A percentile compares a stretch with the other conserved stretches of the same genome.
phyloP scores from a whole-genome alignment of 305 asterid genomes.

The Rubia peregrina region DNA sequence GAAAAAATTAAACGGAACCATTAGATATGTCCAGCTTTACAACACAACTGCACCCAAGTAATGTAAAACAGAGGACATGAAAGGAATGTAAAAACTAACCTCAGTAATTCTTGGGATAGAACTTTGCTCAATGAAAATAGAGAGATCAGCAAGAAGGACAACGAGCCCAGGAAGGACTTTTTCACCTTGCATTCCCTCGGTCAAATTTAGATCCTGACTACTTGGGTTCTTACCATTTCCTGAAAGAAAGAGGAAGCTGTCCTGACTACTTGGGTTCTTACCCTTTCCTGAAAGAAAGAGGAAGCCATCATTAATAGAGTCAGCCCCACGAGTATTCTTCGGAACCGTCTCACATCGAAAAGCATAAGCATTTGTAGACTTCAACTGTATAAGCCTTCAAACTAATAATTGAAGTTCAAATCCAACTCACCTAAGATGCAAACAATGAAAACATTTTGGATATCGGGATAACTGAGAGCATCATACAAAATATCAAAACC shows the following conservation, averaged over 20 bases:
- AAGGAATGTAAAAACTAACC: conserved; percentile 33
- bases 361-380: conserved; percentile 22
- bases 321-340: conserved; percentile 72
- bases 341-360: conserved; percentile 34
- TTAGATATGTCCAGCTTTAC: not conserved
- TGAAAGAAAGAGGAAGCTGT: conserved; percentile 56
- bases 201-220: conserved; percentile 26
- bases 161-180: conserved; percentile 75
- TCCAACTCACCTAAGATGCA: conserved; percentile 23
- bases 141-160: conserved; percentile 67
- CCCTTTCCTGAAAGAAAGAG: conserved; percentile 67
- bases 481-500: not conserved
- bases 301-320: conserved; percentile 71
- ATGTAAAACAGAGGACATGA: not conserved
- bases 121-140: conserved; percentile 63
- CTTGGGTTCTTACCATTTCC: conserved; percentile 49
- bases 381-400: conserved; percentile 24
- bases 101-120: conserved; percentile 76
- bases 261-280: conserved; percentile 31
- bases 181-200: conserved; percentile 49
- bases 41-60: not conserved
- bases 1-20: conserved; percentile 21
- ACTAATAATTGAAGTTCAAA: conserved; percentile 2
- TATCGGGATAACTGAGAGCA: conserved; percentile 1
- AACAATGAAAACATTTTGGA: not conserved